Base-by-base conservation (phyloP, 2,329 filamentous ascomycete genomes). In the Chrysoporthe cubensis region DNA sequence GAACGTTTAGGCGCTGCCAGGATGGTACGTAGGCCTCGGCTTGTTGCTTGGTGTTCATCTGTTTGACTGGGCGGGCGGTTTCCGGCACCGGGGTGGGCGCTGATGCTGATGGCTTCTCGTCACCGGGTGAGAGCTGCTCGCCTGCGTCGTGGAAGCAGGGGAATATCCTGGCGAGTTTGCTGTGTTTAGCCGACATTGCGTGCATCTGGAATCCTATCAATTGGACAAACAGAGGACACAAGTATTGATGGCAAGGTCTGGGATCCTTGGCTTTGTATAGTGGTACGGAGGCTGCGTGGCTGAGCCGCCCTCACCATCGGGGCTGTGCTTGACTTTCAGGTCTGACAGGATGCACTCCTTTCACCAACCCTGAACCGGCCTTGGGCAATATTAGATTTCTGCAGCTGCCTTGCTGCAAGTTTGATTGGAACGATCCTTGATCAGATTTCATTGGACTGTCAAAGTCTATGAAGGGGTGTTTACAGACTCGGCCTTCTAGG, bases 21-120 rank as follows among this genome's bases (percentile, higher is more conserved):
- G 43, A 56, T 7, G 64, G 64, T 4, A 66, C 43, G 37, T 61
- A 62, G 9, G 64, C 44, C 46, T 66, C 50, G 42, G 64, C 64
- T 32, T 56, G 46, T 43, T 56, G 57, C 34, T 46, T 66, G 14
- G 50, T 56, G 13, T 58, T 13, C 9, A n/a, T 16, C 4, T 61
- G 34, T 52, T 48, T 62, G 11, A 46, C 8, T 44, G 44, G 34
- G 43, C n/a, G 42, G 3, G 43, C 3, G 14, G 54, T 16, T 43
- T 16, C 21, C 14, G 61, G 2, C 7, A 16, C 43, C 9, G 61
- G 16, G 56, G 32, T 4, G 48, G 34, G 11, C 26, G 59, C 14
- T 61, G 43, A 18, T n/a, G 34, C 16, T 43, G 34, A n/a, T 52
- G 8, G 8, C 11, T 61, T 13, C 14, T 54, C 40, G 21, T 56